These are phyloP conservation scores for Mucor saturninus DNA, from an alignment of 371 early-diverging fungal species.

Conservation along the genomic window DNA sequence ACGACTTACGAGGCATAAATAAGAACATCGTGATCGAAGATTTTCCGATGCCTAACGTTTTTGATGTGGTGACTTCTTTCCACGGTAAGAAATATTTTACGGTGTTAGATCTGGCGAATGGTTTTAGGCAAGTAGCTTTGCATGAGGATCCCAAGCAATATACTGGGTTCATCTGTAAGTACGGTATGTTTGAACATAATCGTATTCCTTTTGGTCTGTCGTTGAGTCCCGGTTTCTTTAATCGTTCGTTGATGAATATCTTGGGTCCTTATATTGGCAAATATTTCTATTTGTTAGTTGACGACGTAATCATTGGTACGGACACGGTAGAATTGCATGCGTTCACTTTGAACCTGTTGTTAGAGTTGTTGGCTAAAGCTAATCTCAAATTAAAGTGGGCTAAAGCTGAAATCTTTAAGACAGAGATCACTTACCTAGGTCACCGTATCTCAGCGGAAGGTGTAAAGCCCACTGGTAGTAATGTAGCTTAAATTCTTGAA, in stretches of 20 bases:
- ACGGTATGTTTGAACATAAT: conserved; percentile 47
- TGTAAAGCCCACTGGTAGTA: conserved; percentile 13
- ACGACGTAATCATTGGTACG: conserved; percentile 43
- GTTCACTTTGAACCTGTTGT: conserved; percentile 25
- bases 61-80: conserved; percentile 37
- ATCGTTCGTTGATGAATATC: conserved; percentile 32
- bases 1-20: conserved; percentile 38
- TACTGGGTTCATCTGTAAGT: conserved; percentile 55
- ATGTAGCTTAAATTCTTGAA: conserved; percentile 12
- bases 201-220: conserved; percentile 57
- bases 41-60: conserved; percentile 43
- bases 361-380: conserved; percentile 37
- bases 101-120: conserved; percentile 20
- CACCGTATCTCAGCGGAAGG: conserved; percentile 37
- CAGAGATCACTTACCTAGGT: conserved; percentile 39
- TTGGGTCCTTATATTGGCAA: conserved; percentile 22
- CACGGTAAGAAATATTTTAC: conserved; percentile 4
- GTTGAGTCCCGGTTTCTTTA: conserved; percentile 12
- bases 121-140: conserved; percentile 35
- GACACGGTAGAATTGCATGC: conserved; percentile 21
- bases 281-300: conserved; percentile 46
- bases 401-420: conserved; percentile 44
- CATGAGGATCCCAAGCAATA: conserved; percentile 23
- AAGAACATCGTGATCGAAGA: conserved; percentile 34
- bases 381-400: conserved; percentile 37